A percentile compares a stretch with the other conserved stretches of the same genome.
phyloP scores from a whole-genome alignment of 768 basidiomycete genomes.

The Leccinellum luteum region DNA sequence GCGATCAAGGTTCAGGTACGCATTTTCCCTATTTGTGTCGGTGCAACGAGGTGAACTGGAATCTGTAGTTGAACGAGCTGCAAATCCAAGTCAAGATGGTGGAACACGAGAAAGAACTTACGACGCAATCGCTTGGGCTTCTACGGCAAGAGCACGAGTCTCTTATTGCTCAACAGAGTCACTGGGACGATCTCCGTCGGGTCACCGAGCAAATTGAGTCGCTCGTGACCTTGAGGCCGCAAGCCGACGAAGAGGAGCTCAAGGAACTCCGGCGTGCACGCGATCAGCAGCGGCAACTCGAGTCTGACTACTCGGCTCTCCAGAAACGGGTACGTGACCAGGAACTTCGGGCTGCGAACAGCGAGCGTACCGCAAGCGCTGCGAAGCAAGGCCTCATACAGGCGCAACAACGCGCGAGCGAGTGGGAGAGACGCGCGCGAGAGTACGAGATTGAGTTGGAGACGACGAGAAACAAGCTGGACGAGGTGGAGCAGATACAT shows the following conservation, averaged over 20 bases:
- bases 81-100: slow-evolving; percentile 56
- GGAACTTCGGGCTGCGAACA: slow-evolving; percentile 58
- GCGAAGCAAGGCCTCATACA: slow-evolving; percentile 64
- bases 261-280: slow-evolving; percentile 66
- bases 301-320: slow-evolving; percentile 62
- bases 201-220: slow-evolving; percentile 71
- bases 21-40: neutral
- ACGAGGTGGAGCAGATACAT: slow-evolving; percentile 64
- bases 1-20: slow-evolving; percentile 59
- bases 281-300: slow-evolving; percentile 55
- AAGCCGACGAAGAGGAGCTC: slow-evolving; percentile 68
- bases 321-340: slow-evolving; percentile 75
- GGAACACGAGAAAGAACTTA: slow-evolving; percentile 61
- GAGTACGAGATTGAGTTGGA: slow-evolving; percentile 68
- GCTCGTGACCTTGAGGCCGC: slow-evolving; percentile 58
- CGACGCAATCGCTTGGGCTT: slow-evolving; percentile 45
- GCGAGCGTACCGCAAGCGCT: slow-evolving; percentile 55
- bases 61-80: slow-evolving; percentile 53
- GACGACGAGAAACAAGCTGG: slow-evolving; percentile 54
- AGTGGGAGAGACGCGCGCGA: slow-evolving; percentile 79
- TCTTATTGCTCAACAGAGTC: slow-evolving; percentile 58
- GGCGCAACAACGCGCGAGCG: slow-evolving; percentile 73
- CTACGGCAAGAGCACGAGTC: slow-evolving; percentile 63
- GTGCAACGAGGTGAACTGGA: neutral
- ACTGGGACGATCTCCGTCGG: slow-evolving; percentile 75